Evolutionary conservation across 2,329 filamentous ascomycete genomes (phyloP), one percentile per base, ranked within the genome.

Genomic region (Fusarium sp.): DNA sequence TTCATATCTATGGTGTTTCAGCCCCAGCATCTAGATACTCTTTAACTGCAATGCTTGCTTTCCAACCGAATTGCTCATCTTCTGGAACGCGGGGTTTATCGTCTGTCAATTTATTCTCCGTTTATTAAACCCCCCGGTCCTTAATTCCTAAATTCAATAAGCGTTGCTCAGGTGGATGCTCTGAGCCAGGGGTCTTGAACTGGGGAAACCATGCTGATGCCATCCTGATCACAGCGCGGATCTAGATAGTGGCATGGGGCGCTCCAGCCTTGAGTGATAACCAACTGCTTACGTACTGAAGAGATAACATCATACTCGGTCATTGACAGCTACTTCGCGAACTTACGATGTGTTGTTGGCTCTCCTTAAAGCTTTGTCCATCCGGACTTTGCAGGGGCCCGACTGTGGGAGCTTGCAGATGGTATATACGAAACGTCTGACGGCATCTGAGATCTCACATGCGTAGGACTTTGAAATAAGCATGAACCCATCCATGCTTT

Each of bases 131-230:
- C n/a, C 43, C 54, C 54, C 49, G 47, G 37, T 47, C 18, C 42
- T 33, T n/a, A 57, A 43, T 41, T 20, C 28, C 41, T 53, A 54
- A 58, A 55, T 42, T 23, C 48, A 54, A 29, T 33, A 57, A 37
- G 41, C 50, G 24, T 66, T 57, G 26, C 53, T 35, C 26, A 42
- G 56, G 55, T 57, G 52, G 58, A 68, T 68, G 61, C 55, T 47
- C 50, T 69, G 64, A 39, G 39, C 44, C 55, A 56, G 66, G 58
- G 65, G 29, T 43, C 20, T 48, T 33, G 24, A 38, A 54, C 70
- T 48, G 56, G 70, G 68, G 57, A 71, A 66, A 71, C 68, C 70
- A 69, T 72, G 64, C 20, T 52, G 35, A 52, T 52, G 57, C 37
- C 43, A 63, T 62, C 44, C 18, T 50, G 29, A 31, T 43, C 35